phyloP scores from a whole-genome alignment of 2,329 filamentous ascomycete genomes.

The Ceratocystis diversiconidia region DNA sequence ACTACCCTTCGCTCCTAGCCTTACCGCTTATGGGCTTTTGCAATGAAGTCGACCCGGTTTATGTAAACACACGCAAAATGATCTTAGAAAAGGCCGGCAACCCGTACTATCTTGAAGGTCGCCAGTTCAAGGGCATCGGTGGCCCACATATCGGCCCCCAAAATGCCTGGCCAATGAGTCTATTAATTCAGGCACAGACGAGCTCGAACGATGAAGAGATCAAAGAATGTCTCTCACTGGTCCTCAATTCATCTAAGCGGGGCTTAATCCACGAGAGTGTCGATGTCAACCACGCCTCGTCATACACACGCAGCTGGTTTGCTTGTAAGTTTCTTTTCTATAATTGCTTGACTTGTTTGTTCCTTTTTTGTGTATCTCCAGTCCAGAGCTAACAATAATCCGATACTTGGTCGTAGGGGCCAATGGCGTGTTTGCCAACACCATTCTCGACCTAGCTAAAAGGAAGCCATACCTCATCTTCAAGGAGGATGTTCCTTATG shows the following conservation, averaged over 20 bases:
- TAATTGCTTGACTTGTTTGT: not conserved
- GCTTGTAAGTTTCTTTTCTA: constrained; percentile 42
- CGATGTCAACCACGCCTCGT: constrained; percentile 51
- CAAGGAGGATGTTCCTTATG: constrained; percentile 44
- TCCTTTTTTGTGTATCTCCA: not conserved
- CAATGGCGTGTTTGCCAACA: constrained; percentile 89
- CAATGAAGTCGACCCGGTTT: constrained; percentile 48
- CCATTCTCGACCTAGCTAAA: constrained; percentile 76
- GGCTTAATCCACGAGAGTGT: constrained; percentile 88
- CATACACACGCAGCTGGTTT: constrained; percentile 89
- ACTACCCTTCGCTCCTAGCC: constrained; percentile 67
- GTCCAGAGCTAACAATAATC: not conserved
- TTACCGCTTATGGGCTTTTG: constrained; percentile 69
- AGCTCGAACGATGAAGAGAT: constrained; percentile 76
- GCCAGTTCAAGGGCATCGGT: constrained; percentile 73
- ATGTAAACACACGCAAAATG: constrained; percentile 73
- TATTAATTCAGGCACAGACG: constrained; percentile 84
- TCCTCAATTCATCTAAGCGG: constrained; percentile 59
- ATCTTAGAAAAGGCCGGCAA: constrained; percentile 63
- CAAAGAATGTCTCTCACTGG: constrained; percentile 51
- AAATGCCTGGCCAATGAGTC: constrained; percentile 94
- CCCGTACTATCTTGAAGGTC: constrained; percentile 73
- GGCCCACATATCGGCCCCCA: constrained; percentile 66
- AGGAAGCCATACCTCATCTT: constrained; percentile 83
- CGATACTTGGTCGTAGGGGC: constrained; percentile 42